Conservation (phyloP, 164 flowering plant genomes). For the Umbilicus rupestris region DNA sequence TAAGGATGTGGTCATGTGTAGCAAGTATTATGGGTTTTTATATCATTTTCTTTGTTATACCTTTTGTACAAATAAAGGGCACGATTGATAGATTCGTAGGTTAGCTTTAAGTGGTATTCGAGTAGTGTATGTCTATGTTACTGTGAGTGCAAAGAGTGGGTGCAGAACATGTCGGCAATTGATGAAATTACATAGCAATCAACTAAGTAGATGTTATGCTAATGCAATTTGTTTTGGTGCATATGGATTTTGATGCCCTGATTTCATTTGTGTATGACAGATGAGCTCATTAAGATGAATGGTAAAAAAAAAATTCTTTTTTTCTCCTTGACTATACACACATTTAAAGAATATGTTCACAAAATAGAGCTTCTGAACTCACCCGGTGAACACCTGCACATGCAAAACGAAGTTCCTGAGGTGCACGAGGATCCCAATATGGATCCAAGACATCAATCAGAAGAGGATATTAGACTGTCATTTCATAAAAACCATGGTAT, state of each 20-base stretch:
- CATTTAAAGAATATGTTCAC: constrained; percentile 49
- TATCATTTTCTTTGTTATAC: too few species aligned
- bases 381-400: constrained; percentile 43
- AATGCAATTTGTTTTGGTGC: background rate
- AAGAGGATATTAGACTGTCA: constrained; percentile 26
- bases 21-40: too few species aligned
- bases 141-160: background rate
- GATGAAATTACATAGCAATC: background rate
- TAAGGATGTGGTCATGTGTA: too few species aligned
- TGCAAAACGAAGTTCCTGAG: constrained; percentile 36
- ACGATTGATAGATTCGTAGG: too few species aligned
- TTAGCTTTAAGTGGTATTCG: too few species aligned
- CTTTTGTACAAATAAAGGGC: too few species aligned
- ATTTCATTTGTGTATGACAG: background rate
- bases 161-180: background rate
- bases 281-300: background rate
- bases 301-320: background rate
- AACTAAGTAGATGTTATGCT: background rate
- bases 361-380: constrained; percentile 44
- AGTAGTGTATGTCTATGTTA: too few species aligned
- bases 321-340: constrained; percentile 39
- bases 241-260: background rate
- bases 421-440: constrained; percentile 48
- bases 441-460: constrained; percentile 39
- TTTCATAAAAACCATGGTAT: constrained; percentile 28